Conservation (phyloP, 495 filamentous ascomycete genomes). For the Annulohypoxylon moriforme region DNA sequence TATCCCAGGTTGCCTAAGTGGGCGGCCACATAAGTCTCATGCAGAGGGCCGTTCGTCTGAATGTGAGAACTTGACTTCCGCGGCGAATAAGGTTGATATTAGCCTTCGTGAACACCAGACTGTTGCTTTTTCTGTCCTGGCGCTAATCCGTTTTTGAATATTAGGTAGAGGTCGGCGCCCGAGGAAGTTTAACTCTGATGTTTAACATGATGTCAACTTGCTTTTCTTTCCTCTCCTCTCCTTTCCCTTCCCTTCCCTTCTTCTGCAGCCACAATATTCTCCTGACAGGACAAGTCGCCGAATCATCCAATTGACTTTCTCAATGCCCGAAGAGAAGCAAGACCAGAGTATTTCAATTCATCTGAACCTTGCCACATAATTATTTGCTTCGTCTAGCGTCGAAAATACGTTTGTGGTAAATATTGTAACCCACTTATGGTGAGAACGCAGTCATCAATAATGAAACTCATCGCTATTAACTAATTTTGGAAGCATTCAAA, state of each 20-base stretch:
- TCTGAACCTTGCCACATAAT: constrained; percentile 4
- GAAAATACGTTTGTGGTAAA: neutral
- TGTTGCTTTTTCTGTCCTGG: neutral
- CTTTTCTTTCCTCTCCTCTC: constrained; percentile 25
- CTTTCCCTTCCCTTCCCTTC: constrained; percentile 13
- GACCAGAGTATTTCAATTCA: neutral
- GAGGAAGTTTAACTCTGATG: constrained; percentile 23
- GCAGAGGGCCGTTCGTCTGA: constrained; percentile 28
- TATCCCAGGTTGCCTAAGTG: neutral
- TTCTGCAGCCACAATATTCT: constrained; percentile 19
- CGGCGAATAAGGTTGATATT: constrained; percentile 16
- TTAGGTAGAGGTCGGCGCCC: constrained; percentile 7
- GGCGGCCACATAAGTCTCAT: constrained; percentile 26
- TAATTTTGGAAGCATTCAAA: neutral
- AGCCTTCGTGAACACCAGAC: constrained; percentile 10
- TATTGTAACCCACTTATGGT: neutral
- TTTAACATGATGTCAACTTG: constrained; percentile 10
- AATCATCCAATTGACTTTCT: constrained; percentile 5
- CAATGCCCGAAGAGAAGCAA: neutral
- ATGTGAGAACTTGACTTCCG: neutral
- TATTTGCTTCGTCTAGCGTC: constrained; percentile 5
- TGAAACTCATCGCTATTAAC: neutral
- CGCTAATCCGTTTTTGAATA: neutral
- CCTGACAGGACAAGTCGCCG: constrained; percentile 9
- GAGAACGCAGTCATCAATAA: neutral